Conservation (phyloP, 345 rosid genomes). For the Melaleuca quinquenervia region DNA sequence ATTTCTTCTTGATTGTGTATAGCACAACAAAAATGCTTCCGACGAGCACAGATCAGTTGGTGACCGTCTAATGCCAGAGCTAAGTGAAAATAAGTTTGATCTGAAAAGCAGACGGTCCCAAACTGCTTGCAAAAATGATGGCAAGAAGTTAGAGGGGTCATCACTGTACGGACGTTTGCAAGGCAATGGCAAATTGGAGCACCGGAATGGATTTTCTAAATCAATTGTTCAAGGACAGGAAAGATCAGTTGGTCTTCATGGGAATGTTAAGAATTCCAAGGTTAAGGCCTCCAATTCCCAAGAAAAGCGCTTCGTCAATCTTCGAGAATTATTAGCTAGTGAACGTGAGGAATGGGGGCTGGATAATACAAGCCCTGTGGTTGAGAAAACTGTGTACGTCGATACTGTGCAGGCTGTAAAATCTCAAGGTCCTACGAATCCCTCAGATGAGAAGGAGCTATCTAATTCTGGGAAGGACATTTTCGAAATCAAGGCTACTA, state of each 20-base stretch:
- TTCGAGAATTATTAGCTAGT: constrained; percentile 38
- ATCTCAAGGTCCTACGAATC: constrained; percentile 7
- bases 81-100: constrained; percentile 15
- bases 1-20: background rate
- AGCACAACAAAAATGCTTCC: constrained; percentile 17
- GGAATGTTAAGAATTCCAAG: constrained; percentile 4
- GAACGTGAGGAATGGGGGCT: constrained; percentile 38
- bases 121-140: background rate
- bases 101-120: constrained; percentile 2
- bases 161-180: constrained; percentile 13
- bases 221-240: background rate
- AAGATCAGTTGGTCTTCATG: constrained; percentile 8
- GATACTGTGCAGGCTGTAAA: constrained; percentile 41
- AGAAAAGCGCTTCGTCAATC: constrained; percentile 14
- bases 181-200: constrained; percentile 7
- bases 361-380: constrained; percentile 20
- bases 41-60: background rate
- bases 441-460: constrained; percentile 7
- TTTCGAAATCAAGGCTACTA: background rate
- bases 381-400: constrained; percentile 72
- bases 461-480: background rate
- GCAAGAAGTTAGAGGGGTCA: constrained; percentile 14
- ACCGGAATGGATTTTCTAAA: background rate
- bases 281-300: background rate
- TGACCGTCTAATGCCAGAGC: background rate